Evolutionary conservation across 2,329 filamentous ascomycete species (phyloP).

Genomic region (Immersiporthe knoxdaviesiana): DNA sequence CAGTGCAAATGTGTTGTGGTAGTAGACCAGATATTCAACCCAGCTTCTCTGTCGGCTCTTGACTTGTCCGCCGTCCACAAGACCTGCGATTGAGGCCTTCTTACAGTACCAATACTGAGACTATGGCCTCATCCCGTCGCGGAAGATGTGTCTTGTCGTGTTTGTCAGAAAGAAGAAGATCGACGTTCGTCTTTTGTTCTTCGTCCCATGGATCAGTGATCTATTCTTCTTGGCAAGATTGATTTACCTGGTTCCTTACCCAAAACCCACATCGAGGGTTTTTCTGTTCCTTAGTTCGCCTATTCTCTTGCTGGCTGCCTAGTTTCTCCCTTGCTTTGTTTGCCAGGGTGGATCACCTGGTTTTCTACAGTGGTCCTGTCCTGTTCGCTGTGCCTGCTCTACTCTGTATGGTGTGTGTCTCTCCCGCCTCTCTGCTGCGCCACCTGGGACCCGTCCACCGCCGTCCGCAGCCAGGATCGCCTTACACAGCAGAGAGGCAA

Average conservation of each 20-base stretch:
- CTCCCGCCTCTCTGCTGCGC: background rate
- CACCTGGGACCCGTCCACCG: background rate
- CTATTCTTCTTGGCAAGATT: background rate
- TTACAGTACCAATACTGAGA: no score
- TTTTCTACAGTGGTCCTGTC: background rate
- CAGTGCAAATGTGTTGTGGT: no score
- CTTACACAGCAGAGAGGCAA: background rate
- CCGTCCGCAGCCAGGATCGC: conserved; percentile 3
- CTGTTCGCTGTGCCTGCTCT: background rate
- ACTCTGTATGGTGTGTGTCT: background rate
- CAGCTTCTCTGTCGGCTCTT: no score
- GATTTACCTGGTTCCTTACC: background rate
- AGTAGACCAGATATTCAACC: no score
- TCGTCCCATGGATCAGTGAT: background rate
- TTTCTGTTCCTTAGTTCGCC: background rate
- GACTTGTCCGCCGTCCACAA: background rate
- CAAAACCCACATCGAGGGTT: no score
- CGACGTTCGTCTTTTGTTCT: background rate
- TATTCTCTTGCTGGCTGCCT: background rate
- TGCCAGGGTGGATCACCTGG: background rate
- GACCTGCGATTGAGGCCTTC: background rate
- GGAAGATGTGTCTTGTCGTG: background rate
- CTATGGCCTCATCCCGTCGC: no score
- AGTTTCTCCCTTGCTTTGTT: background rate
- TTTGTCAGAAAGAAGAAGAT: background rate